A percentile compares a stretch with the other conserved stretches of the same genome.
phyloP scores from a whole-genome alignment of 768 basidiomycete genomes.

The Psilocybe cyanescens region DNA sequence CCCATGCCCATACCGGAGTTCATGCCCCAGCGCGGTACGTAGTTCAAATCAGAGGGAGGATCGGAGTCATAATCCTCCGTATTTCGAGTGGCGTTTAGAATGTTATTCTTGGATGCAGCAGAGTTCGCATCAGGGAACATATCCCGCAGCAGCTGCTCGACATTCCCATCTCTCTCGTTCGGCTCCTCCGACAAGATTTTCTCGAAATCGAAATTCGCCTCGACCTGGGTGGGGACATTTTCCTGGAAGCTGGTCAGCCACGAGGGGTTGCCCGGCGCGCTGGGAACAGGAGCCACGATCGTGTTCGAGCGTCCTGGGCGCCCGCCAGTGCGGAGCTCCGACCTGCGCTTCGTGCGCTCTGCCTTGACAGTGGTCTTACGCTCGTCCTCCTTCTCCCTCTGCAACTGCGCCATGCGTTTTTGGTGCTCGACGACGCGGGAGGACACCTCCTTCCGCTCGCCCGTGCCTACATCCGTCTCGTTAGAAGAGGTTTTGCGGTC shows the following conservation, averaged over 20 bases:
- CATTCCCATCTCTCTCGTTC: slow-evolving; percentile 12
- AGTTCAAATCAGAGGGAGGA: background rate
- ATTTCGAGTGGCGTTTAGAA: background rate
- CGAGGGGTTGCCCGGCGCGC: slow-evolving; percentile 18
- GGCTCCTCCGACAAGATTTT: slow-evolving; percentile 17
- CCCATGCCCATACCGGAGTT: background rate
- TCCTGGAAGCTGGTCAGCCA: slow-evolving; percentile 24
- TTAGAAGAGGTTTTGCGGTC: slow-evolving; percentile 29
- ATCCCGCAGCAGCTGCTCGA: slow-evolving; percentile 18
- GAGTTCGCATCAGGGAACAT: slow-evolving; percentile 11
- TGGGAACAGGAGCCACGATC: slow-evolving; percentile 23
- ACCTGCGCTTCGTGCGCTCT: slow-evolving; percentile 40
- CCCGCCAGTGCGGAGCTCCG: slow-evolving; percentile 23
- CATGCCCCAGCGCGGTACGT: background rate
- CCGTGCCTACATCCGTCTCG: slow-evolving; percentile 23
- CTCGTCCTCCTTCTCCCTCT: slow-evolving; percentile 51
- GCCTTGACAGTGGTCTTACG: slow-evolving; percentile 44
- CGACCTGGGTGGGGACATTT: slow-evolving; percentile 7
- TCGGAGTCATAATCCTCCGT: background rate
- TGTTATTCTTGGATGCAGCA: background rate
- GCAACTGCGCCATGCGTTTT: slow-evolving; percentile 40
- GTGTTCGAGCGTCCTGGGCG: slow-evolving; percentile 21
- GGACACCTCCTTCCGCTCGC: slow-evolving; percentile 30
- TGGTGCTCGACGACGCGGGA: slow-evolving; percentile 42
- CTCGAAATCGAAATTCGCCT: slow-evolving; percentile 16